Evolutionary conservation across 2,329 filamentous ascomycete species (phyloP).

Genomic region (Berkeleyomyces rouxiae): DNA sequence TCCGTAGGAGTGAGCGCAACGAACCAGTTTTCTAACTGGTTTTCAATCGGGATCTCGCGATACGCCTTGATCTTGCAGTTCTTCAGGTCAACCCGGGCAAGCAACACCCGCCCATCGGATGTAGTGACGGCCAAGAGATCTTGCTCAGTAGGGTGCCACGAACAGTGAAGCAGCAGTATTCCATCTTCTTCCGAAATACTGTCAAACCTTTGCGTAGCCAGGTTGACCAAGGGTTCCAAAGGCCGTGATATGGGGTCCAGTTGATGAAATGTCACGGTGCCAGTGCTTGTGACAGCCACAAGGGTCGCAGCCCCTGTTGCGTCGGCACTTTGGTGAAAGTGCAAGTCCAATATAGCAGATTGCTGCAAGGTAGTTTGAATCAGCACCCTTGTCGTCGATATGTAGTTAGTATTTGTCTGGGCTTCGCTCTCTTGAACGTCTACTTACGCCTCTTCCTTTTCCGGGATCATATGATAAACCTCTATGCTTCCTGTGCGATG

Average conservation of each 20-base stretch:
- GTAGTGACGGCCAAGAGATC: slow-evolving; percentile 52
- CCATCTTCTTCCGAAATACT: slow-evolving; percentile 35
- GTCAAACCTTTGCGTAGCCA: slow-evolving; percentile 29
- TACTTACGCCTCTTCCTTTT: slow-evolving; percentile 8
- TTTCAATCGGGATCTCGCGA: slow-evolving; percentile 27
- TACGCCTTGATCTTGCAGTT: slow-evolving; percentile 23
- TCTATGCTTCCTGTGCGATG: slow-evolving; percentile 58
- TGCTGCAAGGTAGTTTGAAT: slow-evolving; percentile 45
- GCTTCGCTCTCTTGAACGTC: background rate
- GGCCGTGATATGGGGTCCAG: slow-evolving; percentile 26
- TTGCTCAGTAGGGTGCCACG: slow-evolving; percentile 46
- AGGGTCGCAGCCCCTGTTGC: slow-evolving; percentile 33
- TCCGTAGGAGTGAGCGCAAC: slow-evolving; percentile 37
- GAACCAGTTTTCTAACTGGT: slow-evolving; percentile 58
- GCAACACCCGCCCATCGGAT: slow-evolving; percentile 45
- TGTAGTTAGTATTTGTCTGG: background rate
- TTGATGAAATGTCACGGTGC: slow-evolving; percentile 47
- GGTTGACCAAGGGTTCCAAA: slow-evolving; percentile 22
- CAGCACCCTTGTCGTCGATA: slow-evolving; percentile 27
- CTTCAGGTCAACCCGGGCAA: slow-evolving; percentile 32
- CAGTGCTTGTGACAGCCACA: slow-evolving; percentile 64
- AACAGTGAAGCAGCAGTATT: slow-evolving; percentile 50
- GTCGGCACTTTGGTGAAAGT: slow-evolving; percentile 46
- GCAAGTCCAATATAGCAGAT: slow-evolving; percentile 69
- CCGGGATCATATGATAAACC: slow-evolving; percentile 26